phyloP scores from a whole-genome alignment of 2,329 filamentous ascomycete genomes.

The Rutstroemia sydowiana region DNA sequence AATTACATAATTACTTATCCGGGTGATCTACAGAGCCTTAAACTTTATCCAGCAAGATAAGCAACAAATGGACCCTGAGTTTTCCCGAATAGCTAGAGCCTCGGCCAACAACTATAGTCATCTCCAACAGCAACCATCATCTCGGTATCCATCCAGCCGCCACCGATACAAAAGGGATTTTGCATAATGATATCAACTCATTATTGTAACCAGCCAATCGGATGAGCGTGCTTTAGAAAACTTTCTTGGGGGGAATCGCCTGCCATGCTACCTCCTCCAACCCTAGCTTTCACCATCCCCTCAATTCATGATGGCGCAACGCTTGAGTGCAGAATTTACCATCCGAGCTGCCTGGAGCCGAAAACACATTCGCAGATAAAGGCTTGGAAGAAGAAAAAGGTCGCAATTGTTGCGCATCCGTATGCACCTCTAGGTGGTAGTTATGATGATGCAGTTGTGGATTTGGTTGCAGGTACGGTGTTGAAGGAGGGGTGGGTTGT shows the following conservation, averaged over 20 bases:
- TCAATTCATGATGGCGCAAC: slow-evolving; percentile 71
- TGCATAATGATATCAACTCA: slow-evolving; percentile 3
- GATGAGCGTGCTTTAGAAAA: slow-evolving; percentile 16
- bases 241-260: slow-evolving; percentile 6
- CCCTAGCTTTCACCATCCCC: slow-evolving; percentile 67
- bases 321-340: slow-evolving; percentile 79
- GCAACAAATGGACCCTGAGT: too few relatives aligned
- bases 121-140: too few relatives aligned
- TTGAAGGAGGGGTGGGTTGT: slow-evolving; percentile 68
- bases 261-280: slow-evolving; percentile 48
- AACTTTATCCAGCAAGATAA: too few relatives aligned
- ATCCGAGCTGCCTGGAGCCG: slow-evolving; percentile 44
- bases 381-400: slow-evolving; percentile 35
- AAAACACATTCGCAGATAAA: slow-evolving; percentile 16
- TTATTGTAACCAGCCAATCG: slow-evolving; percentile 3
- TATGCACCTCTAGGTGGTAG: slow-evolving; percentile 82
- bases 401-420: slow-evolving; percentile 75
- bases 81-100: too few relatives aligned
- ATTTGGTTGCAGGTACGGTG: slow-evolving; percentile 49
- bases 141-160: too few relatives aligned
- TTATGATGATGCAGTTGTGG: slow-evolving; percentile 75
- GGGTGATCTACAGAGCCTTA: too few relatives aligned
- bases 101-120: too few relatives aligned
- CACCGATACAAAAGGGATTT: neutral
- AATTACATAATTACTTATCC: too few relatives aligned